phyloP scores from a whole-genome alignment of 345 rosid genomes.

The Syzygium grande region DNA sequence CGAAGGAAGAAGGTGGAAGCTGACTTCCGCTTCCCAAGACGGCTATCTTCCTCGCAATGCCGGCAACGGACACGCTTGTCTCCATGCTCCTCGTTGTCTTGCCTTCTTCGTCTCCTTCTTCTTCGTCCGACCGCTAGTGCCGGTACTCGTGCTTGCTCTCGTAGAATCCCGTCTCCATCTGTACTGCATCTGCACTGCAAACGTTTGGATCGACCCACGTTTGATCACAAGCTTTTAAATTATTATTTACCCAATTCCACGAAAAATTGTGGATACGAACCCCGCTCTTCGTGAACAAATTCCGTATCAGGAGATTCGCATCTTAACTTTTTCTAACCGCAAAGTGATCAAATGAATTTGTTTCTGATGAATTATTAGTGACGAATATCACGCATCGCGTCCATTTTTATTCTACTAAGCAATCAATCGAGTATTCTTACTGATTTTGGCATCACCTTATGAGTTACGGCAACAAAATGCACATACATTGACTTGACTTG shows the following conservation, averaged over 20 bases:
- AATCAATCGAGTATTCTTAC: background rate
- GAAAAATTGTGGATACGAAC: background rate
- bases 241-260: background rate
- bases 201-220: background rate
- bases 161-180: background rate
- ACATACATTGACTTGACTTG: background rate
- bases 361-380: background rate
- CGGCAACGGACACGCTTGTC: slow-evolving; percentile 7
- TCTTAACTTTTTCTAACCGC: background rate
- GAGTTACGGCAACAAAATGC: background rate
- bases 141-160: background rate
- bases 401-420: background rate
- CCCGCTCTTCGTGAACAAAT: background rate
- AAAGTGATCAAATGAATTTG: background rate
- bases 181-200: background rate
- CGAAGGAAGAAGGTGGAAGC: background rate
- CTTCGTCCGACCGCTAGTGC: background rate
- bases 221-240: background rate
- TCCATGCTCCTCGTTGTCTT: background rate
- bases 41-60: slow-evolving; percentile 46
- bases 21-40: slow-evolving; percentile 77
- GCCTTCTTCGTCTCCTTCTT: background rate
- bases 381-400: background rate
- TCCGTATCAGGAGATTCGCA: background rate
- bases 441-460: background rate